Conservation (phyloP, 2,329 filamentous ascomycete genomes). For the Sclerotinia borealis region DNA sequence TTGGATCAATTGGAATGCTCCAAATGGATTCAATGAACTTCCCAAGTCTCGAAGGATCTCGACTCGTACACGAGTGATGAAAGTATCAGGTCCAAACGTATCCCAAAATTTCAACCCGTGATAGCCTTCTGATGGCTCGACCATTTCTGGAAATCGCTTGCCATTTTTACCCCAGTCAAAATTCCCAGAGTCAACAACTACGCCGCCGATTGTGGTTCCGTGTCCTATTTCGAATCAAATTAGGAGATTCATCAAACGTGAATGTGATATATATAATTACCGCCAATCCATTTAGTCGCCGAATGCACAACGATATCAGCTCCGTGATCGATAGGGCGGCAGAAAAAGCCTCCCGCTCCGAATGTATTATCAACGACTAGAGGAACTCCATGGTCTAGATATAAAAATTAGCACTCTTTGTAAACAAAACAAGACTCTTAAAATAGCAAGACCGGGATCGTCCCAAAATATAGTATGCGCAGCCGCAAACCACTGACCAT, state of each 20-base stretch:
- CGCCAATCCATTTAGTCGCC: slow-evolving; percentile 91
- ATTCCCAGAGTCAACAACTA: slow-evolving; percentile 81
- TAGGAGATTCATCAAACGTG: neutral
- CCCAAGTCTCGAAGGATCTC: slow-evolving; percentile 87
- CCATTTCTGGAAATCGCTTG: slow-evolving; percentile 87
- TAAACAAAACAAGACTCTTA: neutral
- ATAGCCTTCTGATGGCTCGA: slow-evolving; percentile 82
- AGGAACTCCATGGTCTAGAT: slow-evolving; percentile 44
- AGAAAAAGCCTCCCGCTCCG: slow-evolving; percentile 83
- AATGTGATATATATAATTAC: neutral
- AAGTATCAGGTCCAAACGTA: slow-evolving; percentile 76
- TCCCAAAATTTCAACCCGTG: slow-evolving; percentile 94
- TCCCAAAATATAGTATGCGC: neutral
- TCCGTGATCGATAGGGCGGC: slow-evolving; percentile 80
- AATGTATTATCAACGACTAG: slow-evolving; percentile 84
- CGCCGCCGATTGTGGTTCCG: slow-evolving; percentile 81
- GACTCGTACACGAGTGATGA: slow-evolving; percentile 77
- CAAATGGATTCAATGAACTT: slow-evolving; percentile 79
- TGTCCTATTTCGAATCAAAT: slow-evolving; percentile 48
- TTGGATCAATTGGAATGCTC: slow-evolving; percentile 82
- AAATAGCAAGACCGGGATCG: neutral
- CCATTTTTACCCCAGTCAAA: slow-evolving; percentile 88
- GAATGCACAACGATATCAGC: slow-evolving; percentile 92
- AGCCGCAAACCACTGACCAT: slow-evolving; percentile 34
- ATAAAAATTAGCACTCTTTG: neutral